Percentiles rank a stretch among this genome's conserved stretches.
Evolutionary conservation across 73 alveolate species (phyloP).

Genomic region (Paramecium sonneborni): DNA sequence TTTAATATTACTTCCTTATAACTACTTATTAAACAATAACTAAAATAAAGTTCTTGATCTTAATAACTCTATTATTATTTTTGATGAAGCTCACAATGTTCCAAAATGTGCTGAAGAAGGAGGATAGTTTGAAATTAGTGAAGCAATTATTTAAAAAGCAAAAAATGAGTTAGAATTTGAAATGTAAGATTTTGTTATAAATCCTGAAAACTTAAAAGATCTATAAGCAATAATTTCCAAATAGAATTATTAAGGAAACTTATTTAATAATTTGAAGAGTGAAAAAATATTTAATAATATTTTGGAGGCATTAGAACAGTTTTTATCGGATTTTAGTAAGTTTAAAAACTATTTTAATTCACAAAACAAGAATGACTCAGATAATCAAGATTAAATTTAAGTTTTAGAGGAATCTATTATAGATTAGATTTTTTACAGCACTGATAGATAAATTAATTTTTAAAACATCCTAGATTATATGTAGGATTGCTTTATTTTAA

Average conservation of each 20-base stretch:
- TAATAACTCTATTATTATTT: slow-evolving; percentile 20
- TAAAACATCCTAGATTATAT: not conserved
- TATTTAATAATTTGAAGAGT: not conserved
- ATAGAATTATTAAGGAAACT: not conserved
- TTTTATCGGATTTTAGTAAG: too few relatives aligned
- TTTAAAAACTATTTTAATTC: too few relatives aligned
- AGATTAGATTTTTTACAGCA: too few relatives aligned
- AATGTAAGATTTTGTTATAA: too few relatives aligned
- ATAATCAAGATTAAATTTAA: too few relatives aligned
- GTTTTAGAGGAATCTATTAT: too few relatives aligned
- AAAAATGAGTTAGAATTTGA: too few relatives aligned
- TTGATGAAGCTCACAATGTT: slow-evolving; percentile 64
- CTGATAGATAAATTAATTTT: too few relatives aligned
- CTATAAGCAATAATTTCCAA: not conserved
- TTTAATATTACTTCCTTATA: slow-evolving; percentile 77
- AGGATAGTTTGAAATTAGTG: not conserved
- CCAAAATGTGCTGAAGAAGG: slow-evolving; percentile 46
- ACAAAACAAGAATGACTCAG: too few relatives aligned
- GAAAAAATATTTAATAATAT: not conserved
- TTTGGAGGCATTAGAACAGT: too few relatives aligned
- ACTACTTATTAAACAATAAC: slow-evolving; percentile 51
- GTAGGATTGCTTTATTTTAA: not conserved
- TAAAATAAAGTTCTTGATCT: not conserved
- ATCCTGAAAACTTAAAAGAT: not conserved
- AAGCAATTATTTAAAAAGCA: not conserved